Evolutionary conservation across 2,329 filamentous ascomycete genomes (phyloP).

Genomic region (Cladosporium sp.): DNA sequence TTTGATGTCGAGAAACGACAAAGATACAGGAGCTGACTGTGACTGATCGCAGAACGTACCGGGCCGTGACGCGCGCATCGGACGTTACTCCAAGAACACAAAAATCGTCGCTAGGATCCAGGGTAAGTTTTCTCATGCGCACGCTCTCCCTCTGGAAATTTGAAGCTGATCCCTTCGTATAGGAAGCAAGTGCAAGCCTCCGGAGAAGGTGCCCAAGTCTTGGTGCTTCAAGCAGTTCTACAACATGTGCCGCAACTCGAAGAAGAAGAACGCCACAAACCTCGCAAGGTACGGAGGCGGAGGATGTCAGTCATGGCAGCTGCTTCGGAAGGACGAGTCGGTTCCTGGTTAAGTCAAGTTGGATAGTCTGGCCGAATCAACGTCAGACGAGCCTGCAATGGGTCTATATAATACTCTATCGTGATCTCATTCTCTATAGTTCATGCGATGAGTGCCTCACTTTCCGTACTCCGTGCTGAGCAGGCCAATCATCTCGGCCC

Average conservation of each 20-base stretch:
- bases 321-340: not conserved
- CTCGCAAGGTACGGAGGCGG: not conserved
- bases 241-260: slow-evolving; percentile 11
- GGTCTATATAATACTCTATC: not conserved
- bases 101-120: not conserved
- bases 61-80: not conserved
- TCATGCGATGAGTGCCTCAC: not conserved
- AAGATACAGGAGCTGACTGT: not conserved
- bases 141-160: too few relatives aligned
- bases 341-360: not conserved
- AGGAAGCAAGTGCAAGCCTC: not conserved
- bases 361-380: not conserved
- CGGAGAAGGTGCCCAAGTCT: not conserved
- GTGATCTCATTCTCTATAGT: not conserved
- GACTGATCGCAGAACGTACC: not conserved
- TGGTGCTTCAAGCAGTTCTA: slow-evolving; percentile 18
- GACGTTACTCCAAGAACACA: not conserved
- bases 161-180: not conserved
- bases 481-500: slow-evolving; percentile 14
- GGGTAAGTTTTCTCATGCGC: not conserved
- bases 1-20: not conserved
- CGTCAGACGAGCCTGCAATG: not conserved
- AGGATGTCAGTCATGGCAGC: not conserved
- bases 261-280: slow-evolving; percentile 5
- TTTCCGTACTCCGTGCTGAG: slow-evolving; percentile 13